Evolutionary conservation across 129 eudicot genomes (phyloP).

Genomic region (Lactuca saligna): DNA sequence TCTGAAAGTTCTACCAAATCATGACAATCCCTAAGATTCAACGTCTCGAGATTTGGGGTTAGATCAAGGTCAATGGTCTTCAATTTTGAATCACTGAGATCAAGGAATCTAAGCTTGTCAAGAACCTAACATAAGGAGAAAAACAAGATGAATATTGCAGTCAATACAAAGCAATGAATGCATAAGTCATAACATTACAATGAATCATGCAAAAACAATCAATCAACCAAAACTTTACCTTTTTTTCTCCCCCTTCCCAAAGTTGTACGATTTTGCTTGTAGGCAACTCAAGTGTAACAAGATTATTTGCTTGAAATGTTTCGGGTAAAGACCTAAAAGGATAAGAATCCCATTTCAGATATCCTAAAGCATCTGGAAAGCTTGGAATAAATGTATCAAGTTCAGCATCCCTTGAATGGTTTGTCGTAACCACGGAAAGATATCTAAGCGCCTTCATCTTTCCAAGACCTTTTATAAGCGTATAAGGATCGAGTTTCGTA

Average conservation of each 20-base stretch:
- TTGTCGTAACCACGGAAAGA: background rate
- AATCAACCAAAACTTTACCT: background rate
- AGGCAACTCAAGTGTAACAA: background rate
- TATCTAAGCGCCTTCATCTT: background rate
- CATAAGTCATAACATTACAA: background rate
- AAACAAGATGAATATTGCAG: background rate
- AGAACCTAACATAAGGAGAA: constrained; percentile 2
- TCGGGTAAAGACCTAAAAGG: background rate
- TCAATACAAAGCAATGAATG: background rate
- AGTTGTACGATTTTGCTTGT: background rate
- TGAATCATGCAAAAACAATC: background rate
- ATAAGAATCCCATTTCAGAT: too few species aligned
- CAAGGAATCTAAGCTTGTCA: background rate
- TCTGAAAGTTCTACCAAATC: background rate
- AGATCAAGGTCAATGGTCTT: background rate
- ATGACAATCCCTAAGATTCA: background rate
- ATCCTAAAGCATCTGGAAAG: background rate
- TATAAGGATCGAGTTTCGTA: background rate
- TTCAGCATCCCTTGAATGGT: background rate
- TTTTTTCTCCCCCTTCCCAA: background rate
- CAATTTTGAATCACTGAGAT: background rate
- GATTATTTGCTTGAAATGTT: too few species aligned
- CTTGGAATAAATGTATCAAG: background rate
- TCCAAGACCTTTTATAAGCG: background rate
- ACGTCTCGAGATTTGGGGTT: background rate